phyloP scores from a whole-genome alignment of 1,139 yeast genomes.

The Magnusiomyces paraingens region DNA sequence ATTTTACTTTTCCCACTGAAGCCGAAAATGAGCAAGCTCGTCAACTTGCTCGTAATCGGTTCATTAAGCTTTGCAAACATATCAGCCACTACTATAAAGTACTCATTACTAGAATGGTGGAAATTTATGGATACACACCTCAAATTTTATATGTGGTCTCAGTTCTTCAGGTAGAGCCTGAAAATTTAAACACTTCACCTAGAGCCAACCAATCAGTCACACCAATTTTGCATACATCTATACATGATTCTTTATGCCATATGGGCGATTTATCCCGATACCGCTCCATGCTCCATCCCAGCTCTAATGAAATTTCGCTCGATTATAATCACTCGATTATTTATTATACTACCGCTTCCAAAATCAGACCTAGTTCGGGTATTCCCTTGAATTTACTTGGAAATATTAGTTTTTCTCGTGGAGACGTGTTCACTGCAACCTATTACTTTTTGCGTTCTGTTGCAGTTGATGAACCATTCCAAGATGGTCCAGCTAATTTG shows the following conservation, averaged over 20 bases:
- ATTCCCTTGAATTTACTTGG: slow-evolving; percentile 17
- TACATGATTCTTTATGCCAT: slow-evolving; percentile 4
- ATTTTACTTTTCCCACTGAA: background rate
- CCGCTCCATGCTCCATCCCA: slow-evolving; percentile 10
- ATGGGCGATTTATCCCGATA: slow-evolving; percentile 24
- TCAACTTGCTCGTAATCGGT: slow-evolving; percentile 15
- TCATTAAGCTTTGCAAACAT: slow-evolving; percentile 19
- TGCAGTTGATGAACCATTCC: slow-evolving; percentile 16
- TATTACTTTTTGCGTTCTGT: slow-evolving; percentile 16
- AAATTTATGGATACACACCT: slow-evolving; percentile 15
- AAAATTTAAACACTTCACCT: background rate
- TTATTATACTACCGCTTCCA: slow-evolving; percentile 21
- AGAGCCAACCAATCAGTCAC: slow-evolving; percentile 6
- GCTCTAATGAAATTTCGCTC: slow-evolving; percentile 2
- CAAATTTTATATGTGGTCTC: slow-evolving; percentile 9
- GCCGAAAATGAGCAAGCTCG: background rate
- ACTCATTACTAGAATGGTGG: slow-evolving; percentile 17
- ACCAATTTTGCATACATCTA: slow-evolving; percentile 9
- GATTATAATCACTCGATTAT: slow-evolving; percentile 19
- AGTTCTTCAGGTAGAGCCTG: slow-evolving; percentile 6
- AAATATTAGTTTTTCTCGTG: slow-evolving; percentile 12
- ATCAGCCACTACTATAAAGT: slow-evolving; percentile 18
- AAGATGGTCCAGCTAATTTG: slow-evolving; percentile 12
- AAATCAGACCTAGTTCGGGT: slow-evolving; percentile 17
- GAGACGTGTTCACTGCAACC: slow-evolving; percentile 17